Evolutionary conservation across 495 filamentous ascomycete species (phyloP).

Genomic region (Trypethelium eluteriae): DNA sequence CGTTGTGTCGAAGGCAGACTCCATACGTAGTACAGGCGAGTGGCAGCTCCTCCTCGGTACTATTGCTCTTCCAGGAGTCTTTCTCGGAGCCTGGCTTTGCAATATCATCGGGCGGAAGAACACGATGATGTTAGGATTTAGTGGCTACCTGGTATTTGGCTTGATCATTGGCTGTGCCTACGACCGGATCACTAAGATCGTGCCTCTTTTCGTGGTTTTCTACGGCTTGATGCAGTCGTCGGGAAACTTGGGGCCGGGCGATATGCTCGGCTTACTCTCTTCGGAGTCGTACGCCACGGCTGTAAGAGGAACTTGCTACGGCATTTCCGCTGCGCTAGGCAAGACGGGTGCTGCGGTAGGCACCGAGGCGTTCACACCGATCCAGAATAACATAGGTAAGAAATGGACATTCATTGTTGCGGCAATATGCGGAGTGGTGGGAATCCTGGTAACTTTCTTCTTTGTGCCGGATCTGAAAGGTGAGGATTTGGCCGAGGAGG

Average conservation of each 20-base stretch:
- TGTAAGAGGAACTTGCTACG: conserved; percentile 46
- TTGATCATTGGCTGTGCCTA: conserved; percentile 47
- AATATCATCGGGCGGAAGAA: conserved; percentile 43
- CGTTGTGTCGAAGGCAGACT: conserved; percentile 35
- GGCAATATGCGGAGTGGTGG: conserved; percentile 46
- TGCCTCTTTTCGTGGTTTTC: conserved; percentile 48
- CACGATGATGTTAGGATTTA: conserved; percentile 50
- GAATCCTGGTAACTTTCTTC: conserved; percentile 45
- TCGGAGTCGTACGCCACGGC: conserved; percentile 47
- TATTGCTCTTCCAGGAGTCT: conserved; percentile 43
- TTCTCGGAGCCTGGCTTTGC: conserved; percentile 45
- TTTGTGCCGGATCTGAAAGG: conserved; percentile 44
- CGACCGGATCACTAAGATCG: conserved; percentile 42
- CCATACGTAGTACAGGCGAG: conserved; percentile 37
- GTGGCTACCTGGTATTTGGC: conserved; percentile 45
- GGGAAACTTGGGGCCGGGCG: conserved; percentile 47
- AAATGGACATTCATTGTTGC: conserved; percentile 49
- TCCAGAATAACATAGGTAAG: conserved; percentile 40
- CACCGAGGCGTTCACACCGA: conserved; percentile 45
- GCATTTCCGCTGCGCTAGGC: conserved; percentile 46
- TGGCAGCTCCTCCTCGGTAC: conserved; percentile 46
- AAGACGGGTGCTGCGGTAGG: conserved; percentile 49
- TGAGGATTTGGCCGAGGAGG: conserved; percentile 22
- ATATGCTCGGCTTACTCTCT: conserved; percentile 45
- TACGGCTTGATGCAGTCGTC: conserved; percentile 48